Evolutionary conservation across 2,329 filamentous ascomycete species (phyloP).

Genomic region (Ascochyta lentis): DNA sequence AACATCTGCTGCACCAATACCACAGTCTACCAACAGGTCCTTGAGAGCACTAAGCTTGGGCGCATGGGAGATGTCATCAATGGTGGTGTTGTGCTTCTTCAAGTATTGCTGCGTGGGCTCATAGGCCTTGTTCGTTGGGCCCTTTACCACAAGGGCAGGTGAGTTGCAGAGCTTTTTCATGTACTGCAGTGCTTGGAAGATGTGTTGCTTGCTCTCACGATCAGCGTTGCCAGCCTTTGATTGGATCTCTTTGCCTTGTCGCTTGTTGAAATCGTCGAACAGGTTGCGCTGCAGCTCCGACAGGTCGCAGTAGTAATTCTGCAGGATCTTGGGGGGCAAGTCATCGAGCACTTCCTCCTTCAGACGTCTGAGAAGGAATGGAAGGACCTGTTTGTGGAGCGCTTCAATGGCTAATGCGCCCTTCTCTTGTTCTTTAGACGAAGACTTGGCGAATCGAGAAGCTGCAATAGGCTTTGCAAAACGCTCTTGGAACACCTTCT

Average conservation of each 20-base stretch:
- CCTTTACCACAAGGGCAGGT: conserved; percentile 91
- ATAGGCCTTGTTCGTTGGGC: conserved; percentile 85
- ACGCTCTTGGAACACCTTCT: conserved; percentile 95
- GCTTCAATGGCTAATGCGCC: conserved; percentile 96
- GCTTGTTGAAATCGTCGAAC: conserved; percentile 95
- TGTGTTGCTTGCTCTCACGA: conserved; percentile 95
- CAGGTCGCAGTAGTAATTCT: conserved; percentile 99
- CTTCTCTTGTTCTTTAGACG: conserved; percentile 96
- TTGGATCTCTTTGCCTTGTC: conserved; percentile 86
- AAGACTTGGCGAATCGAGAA: conserved; percentile 94
- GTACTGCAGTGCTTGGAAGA: conserved; percentile 98
- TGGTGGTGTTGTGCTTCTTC: conserved; percentile 75
- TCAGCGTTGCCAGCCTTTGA: conserved; percentile 80
- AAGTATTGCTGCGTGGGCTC: conserved; percentile 84
- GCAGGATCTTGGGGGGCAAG: conserved; percentile 94
- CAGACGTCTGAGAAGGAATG: conserved; percentile 91
- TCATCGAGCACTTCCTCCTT: conserved; percentile 98
- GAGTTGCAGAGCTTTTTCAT: conserved; percentile 99
- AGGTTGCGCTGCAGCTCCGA: conserved; percentile 93
- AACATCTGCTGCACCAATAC: conserved; percentile 73
- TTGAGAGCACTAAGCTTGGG: conserved; percentile 90
- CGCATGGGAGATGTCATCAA: conserved; percentile 86
- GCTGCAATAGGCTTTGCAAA: conserved; percentile 96
- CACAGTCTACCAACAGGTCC: conserved; percentile 96
- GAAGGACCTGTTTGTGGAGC: conserved; percentile 96